Conservation (phyloP, 257 asterid genomes). For the Jacaranda copaia region DNA sequence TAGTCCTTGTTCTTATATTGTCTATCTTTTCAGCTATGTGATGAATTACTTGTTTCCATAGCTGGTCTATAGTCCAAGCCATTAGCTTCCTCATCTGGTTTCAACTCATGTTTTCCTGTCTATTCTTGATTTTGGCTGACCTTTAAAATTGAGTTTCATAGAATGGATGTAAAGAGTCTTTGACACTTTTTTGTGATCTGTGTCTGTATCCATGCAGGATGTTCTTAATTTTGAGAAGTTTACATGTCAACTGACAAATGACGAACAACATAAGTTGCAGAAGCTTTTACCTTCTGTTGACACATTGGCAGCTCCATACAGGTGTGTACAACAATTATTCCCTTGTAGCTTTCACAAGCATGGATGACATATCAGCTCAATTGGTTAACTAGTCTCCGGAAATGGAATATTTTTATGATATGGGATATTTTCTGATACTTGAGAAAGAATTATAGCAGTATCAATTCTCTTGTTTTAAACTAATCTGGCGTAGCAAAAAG, state of each 20-base stretch:
- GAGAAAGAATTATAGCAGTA: slow-evolving; percentile 1
- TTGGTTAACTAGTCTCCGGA: too few species aligned
- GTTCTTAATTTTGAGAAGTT: slow-evolving; percentile 63
- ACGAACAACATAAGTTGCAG: slow-evolving; percentile 65
- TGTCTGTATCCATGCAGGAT: slow-evolving; percentile 55
- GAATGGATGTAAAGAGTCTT: slow-evolving; percentile 13
- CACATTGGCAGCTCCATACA: slow-evolving; percentile 56
- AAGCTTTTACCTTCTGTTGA: slow-evolving; percentile 70
- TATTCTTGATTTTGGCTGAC: slow-evolving; percentile 15
- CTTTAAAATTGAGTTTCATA: slow-evolving; percentile 9
- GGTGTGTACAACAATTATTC: slow-evolving; percentile 45
- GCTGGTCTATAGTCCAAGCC: background rate
- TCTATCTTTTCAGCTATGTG: slow-evolving; percentile 17
- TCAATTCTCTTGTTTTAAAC: background rate
- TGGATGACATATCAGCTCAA: slow-evolving; percentile 16
- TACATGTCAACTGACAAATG: slow-evolving; percentile 53
- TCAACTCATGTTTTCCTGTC: background rate
- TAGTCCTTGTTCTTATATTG: background rate
- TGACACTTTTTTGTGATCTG: background rate
- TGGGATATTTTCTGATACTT: slow-evolving; percentile 8
- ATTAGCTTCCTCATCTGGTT: slow-evolving; percentile 28
- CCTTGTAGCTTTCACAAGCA: slow-evolving; percentile 12
- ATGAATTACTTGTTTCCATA: background rate
- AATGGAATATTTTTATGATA: background rate
- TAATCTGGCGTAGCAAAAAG: background rate